These are phyloP conservation scores for Zelonia costaricensis DNA, from an alignment of 208 protist genomes.

Conservation along the genomic window DNA sequence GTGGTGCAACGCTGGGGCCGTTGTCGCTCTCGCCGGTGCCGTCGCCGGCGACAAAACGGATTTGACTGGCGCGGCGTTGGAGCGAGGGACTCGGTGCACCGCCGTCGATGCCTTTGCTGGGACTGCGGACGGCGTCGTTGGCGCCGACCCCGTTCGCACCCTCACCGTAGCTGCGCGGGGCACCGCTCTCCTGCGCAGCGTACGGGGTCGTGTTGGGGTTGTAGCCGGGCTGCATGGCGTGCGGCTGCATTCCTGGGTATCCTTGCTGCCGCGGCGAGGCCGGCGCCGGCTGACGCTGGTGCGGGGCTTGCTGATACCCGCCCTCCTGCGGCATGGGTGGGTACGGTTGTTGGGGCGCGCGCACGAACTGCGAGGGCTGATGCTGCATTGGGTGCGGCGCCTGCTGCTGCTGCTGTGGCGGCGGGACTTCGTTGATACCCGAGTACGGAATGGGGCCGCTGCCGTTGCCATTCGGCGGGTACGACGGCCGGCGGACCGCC, in stretches of 20 bases:
- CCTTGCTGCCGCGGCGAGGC: not conserved
- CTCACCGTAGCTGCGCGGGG: too few species aligned
- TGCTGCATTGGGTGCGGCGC: too few species aligned
- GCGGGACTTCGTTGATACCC: not conserved
- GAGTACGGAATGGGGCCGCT: too few species aligned
- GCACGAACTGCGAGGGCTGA: too few species aligned
- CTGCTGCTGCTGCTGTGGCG: not conserved
- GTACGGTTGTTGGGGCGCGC: not conserved
- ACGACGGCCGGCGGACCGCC: constrained; percentile 4
- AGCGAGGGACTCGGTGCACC: not conserved
- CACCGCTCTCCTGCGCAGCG: too few species aligned
- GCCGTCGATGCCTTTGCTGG: too few species aligned
- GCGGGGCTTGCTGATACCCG: not conserved
- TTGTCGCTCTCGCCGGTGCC: not conserved
- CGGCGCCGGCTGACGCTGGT: not conserved
- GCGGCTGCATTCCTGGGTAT: not conserved
- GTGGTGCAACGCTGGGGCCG: not conserved
- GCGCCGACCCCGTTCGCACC: too few species aligned
- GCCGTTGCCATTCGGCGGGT: not conserved
- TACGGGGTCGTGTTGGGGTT: too few species aligned
- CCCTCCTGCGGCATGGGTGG: not conserved
- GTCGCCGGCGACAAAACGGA: not conserved
- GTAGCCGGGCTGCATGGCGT: not conserved
- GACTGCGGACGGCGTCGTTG: too few species aligned
- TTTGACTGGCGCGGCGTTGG: not conserved